A percentile compares a stretch with the other conserved stretches of the same genome.
Evolutionary conservation across 2,329 filamentous ascomycete species (phyloP).

Genomic region (Thelonectria blattea): DNA sequence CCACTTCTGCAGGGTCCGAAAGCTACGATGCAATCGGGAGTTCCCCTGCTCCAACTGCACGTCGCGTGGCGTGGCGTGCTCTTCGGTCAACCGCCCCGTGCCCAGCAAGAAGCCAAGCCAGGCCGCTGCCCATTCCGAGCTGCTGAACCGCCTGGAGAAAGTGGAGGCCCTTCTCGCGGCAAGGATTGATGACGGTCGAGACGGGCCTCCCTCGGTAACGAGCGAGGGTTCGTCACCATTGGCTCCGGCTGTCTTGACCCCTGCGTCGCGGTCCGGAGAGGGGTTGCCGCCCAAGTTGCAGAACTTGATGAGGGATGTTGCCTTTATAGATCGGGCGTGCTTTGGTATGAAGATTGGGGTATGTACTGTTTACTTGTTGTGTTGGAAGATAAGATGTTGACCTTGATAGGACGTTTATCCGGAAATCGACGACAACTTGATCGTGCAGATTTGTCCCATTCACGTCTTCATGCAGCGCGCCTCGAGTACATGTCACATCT

Average conservation of each 20-base stretch:
- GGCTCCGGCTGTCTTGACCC: background rate
- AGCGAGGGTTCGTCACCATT: background rate
- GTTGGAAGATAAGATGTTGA: background rate
- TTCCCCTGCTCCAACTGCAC: slow-evolving; percentile 47
- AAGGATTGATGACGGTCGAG: slow-evolving; percentile 8
- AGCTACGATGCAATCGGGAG: slow-evolving; percentile 45
- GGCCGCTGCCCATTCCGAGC: slow-evolving; percentile 22
- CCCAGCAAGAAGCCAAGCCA: slow-evolving; percentile 21
- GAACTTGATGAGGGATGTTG: slow-evolving; percentile 42
- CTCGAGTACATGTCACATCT: slow-evolving; percentile 38
- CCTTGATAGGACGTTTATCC: slow-evolving; percentile 36
- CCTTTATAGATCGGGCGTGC: slow-evolving; percentile 42
- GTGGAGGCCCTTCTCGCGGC: slow-evolving; percentile 36
- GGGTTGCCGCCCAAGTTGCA: slow-evolving; percentile 42
- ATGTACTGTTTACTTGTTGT: slow-evolving; percentile 8
- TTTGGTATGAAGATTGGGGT: slow-evolving; percentile 38
- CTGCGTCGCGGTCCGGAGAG: slow-evolving; percentile 4
- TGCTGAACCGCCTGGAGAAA: slow-evolving; percentile 34
- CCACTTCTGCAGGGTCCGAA: slow-evolving; percentile 44
- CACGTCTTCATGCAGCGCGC: slow-evolving; percentile 40
- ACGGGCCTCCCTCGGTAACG: slow-evolving; percentile 8
- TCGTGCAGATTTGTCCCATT: slow-evolving; percentile 44
- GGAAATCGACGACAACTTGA: slow-evolving; percentile 40
- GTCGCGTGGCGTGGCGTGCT: slow-evolving; percentile 43
- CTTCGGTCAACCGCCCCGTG: slow-evolving; percentile 27